Conservation (phyloP, 2,329 filamentous ascomycete genomes). For the Paraphoma chrysanthemicola region DNA sequence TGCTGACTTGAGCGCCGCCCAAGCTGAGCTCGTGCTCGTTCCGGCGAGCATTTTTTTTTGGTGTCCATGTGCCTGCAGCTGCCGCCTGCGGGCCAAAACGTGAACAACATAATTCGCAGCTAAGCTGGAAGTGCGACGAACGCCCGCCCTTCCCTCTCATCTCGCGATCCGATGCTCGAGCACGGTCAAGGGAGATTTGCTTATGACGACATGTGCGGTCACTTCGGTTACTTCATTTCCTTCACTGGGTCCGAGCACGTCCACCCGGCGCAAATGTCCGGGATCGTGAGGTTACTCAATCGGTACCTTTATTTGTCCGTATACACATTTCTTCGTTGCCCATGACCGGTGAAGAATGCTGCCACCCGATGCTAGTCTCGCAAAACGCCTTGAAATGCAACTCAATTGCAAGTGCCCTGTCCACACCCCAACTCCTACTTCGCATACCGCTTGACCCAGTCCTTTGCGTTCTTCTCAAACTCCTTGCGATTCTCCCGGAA, state of each 20-base stretch:
- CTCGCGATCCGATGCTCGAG: conserved; percentile 10
- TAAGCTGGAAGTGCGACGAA: background rate
- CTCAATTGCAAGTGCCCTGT: background rate
- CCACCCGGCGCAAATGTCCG: conserved; percentile 9
- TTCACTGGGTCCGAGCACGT: conserved; percentile 4
- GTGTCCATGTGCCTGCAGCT: background rate
- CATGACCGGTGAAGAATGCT: conserved; percentile 7
- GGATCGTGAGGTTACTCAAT: conserved; percentile 3
- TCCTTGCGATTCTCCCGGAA: conserved; percentile 71
- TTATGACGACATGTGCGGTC: conserved; percentile 25
- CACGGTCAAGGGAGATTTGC: conserved; percentile 18
- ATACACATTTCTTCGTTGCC: conserved; percentile 17
- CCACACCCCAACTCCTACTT: conserved; percentile 36
- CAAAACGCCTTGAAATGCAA: conserved; percentile 43
- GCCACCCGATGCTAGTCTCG: conserved; percentile 31
- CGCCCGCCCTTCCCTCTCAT: conserved; percentile 5
- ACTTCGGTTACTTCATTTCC: conserved; percentile 19
- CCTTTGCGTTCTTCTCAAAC: conserved; percentile 77
- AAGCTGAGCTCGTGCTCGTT: conserved; percentile 8
- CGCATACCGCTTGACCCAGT: conserved; percentile 79
- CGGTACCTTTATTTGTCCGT: conserved; percentile 9
- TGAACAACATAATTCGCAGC: background rate
- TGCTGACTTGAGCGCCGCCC: conserved; percentile 1
- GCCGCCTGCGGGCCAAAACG: conserved; percentile 9
- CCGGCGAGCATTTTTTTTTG: background rate